Conservation (phyloP, 495 filamentous ascomycete genomes). For the Hypomontagnella monticulosa region DNA sequence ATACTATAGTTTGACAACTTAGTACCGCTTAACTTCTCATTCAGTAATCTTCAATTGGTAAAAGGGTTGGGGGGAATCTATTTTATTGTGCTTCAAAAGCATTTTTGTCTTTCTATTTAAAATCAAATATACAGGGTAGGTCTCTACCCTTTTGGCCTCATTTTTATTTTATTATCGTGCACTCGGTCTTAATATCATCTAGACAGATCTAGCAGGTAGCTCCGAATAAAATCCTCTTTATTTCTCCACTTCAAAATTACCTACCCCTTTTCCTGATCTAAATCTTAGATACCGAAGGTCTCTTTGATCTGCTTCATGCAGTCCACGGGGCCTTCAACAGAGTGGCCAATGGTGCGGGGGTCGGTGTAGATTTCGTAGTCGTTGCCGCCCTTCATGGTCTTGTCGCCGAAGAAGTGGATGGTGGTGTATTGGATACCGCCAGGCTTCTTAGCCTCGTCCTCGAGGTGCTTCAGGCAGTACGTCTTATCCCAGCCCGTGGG, state of each 20-base stretch:
- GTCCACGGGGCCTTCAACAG: slow-evolving; percentile 82
- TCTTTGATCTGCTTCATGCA: slow-evolving; percentile 79
- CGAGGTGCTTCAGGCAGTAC: slow-evolving; percentile 91
- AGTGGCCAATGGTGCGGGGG: slow-evolving; percentile 81
- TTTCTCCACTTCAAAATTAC: not conserved
- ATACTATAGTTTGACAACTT: no score
- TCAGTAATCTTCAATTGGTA: no score
- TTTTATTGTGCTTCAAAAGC: no score
- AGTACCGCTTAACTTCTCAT: no score
- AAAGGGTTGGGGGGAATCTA: not conserved
- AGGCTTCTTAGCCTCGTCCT: slow-evolving; percentile 75
- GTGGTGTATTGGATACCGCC: slow-evolving; percentile 80
- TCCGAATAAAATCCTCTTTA: not conserved
- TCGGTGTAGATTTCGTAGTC: slow-evolving; percentile 94
- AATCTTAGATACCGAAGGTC: slow-evolving; percentile 73
- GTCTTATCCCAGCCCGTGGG: slow-evolving; percentile 98
- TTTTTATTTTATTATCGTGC: not conserved
- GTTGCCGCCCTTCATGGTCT: slow-evolving; percentile 87
- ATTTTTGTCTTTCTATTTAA: no score
- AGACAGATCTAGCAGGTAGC: slow-evolving; percentile 2
- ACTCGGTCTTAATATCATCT: slow-evolving; percentile 6
- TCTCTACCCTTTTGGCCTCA: not conserved
- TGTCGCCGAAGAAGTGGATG: slow-evolving; percentile 99
- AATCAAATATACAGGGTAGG: not conserved
- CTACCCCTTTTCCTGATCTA: not conserved